Evolutionary conservation across 192 early-diverging fungal genomes (phyloP), one percentile per base, ranked within the genome.

Genomic region (Pilaira anomala): DNA sequence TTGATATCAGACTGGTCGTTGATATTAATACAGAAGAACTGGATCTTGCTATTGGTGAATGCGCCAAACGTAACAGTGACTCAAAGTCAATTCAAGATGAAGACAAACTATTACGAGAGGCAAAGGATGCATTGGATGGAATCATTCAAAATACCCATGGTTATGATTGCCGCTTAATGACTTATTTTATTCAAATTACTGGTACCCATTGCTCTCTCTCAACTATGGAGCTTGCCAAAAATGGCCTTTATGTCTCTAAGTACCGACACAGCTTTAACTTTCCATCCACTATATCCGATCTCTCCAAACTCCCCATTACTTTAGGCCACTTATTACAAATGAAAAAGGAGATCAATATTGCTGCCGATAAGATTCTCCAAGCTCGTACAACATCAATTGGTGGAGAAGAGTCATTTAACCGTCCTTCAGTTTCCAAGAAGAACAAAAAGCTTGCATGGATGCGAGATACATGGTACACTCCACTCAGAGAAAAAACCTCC

Each of bases 291-390:
- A 60, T 60, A 60, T 60, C 57, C 57, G 57, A 60, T 60, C 57
- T 46, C 57, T 60, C 57, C 57, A 29, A 45, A 60, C 40, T 60
- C 57, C 39, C 52, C 57, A 48, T 48, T 45, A 60, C 40, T 60
- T 60, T 60, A 60, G 57, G 44, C 57, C 57, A 60, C 44, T 60
- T 60, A 60, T 60, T 60, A 60, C 57, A 60, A 60, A 60, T 60
- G 42, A 60, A 60, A 60, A 60, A 60, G 42, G 57, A 60, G 44
- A 46, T 60, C 57, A 60, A 48, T 60, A 60, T 60, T 60, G 57
- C 26, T 60, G 42, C 57, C 42, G 57, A 60, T 60, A 60, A 60
- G 44, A 60, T 60, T 60, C 14, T 45, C 25, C 57, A 60, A 60
- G 42, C 57, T 48, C 57, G 57, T 44, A 44, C 44, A 48, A 44